Conservation (phyloP, 2,329 filamentous ascomycete species). For the Verticillium tricorpus region DNA sequence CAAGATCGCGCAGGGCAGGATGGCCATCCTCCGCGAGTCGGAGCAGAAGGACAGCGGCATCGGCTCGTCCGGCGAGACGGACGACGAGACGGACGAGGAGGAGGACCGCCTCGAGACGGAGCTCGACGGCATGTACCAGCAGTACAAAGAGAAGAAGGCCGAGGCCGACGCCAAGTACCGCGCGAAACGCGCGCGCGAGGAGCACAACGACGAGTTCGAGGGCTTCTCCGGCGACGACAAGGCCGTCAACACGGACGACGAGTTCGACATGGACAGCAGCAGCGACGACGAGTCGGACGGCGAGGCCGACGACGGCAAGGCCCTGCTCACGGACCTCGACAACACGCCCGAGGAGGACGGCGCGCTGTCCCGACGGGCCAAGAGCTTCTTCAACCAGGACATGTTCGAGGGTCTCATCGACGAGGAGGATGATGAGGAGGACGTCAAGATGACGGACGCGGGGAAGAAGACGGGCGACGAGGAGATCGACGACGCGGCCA, state of each 20-base stretch:
- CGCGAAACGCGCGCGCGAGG: slow-evolving; percentile 81
- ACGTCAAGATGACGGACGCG: slow-evolving; percentile 22
- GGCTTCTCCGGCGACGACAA: slow-evolving; percentile 72
- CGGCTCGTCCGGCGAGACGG: slow-evolving; percentile 48
- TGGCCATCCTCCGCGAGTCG: slow-evolving; percentile 61
- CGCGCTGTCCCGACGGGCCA: slow-evolving; percentile 77
- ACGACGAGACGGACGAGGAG: slow-evolving; percentile 69
- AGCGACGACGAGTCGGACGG: slow-evolving; percentile 26
- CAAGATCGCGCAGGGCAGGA: slow-evolving; percentile 71
- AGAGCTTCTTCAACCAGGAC: slow-evolving; percentile 89
- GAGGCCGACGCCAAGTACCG: slow-evolving; percentile 81
- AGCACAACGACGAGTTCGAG: slow-evolving; percentile 85
- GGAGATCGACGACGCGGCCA: slow-evolving; percentile 7
- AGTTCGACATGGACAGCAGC: slow-evolving; percentile 51
- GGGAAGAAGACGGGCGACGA: slow-evolving; percentile 16
- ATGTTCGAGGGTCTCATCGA: slow-evolving; percentile 76
- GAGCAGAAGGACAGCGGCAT: slow-evolving; percentile 54
- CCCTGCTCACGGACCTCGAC: slow-evolving; percentile 33
- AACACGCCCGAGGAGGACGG: slow-evolving; percentile 39
- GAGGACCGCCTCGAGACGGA: slow-evolving; percentile 79
- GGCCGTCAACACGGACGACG: slow-evolving; percentile 52
- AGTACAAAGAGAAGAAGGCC: slow-evolving; percentile 76
- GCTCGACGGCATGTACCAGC: slow-evolving; percentile 81
- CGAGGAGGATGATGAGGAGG: slow-evolving; percentile 29
- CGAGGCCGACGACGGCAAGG: slow-evolving; percentile 12